Evolutionary conservation across 345 rosid species (phyloP), one percentile per base, ranked within the genome.

Genomic region (Arabis hirsuta): DNA sequence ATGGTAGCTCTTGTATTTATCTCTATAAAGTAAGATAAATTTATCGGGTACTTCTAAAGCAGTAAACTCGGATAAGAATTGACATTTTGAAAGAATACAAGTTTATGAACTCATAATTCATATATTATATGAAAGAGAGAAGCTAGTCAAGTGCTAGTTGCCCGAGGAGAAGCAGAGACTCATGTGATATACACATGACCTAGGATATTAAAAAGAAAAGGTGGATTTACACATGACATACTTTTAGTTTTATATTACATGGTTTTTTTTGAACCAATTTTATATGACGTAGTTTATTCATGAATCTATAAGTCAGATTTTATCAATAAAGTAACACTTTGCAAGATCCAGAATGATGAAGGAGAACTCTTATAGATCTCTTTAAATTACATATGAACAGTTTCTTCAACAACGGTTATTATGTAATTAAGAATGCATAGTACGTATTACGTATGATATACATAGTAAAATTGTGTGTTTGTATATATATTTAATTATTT

Each of bases 141-240:
- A 39, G 10, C 42, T n/a, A 10, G 24, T 34, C 38, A 42, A 62
- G 34, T 57, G 11, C 16, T 55, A 67, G 63, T 48, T 50, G 67
- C 60, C 60, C 52, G 47, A 73, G 67, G 46, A 60, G 73, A 67
- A 53, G 57, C 73, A 67, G 63, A 74, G 32, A 41, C 57, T 74
- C 73, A 67, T 67, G 73, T 74, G 78, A 60, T 45, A 53, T 53
- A 58, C 73, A 73, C 77, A 73, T 65, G 65, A 55, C 71, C 69
- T 54, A 62, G 19, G 64, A 26, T 34, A 24, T 48, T 63, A 55
- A 63, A 61, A 59, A 31, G 16, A 72, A 63, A 72, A 22, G 12
- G 12, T 46, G 47, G 1, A 20, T 62, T 53, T 54, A 44, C 69
- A 63, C 58, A 58, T 74, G 27, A 57, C 54, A 52, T 65, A 48